phyloP scores from a whole-genome alignment of 2,329 filamentous ascomycete species.

The Aureobasidium sp. region DNA sequence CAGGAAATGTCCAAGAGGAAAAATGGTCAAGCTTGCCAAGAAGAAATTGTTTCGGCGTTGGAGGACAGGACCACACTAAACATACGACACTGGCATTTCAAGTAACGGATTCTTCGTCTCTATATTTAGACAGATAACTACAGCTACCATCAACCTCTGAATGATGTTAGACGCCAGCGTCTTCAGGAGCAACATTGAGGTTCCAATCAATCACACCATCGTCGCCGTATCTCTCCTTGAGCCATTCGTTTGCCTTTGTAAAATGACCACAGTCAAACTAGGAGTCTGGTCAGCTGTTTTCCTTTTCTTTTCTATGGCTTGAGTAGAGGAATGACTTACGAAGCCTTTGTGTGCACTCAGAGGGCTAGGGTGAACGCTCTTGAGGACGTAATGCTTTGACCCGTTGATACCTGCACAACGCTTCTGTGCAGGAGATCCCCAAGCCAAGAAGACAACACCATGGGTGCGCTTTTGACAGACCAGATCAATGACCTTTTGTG shows the following conservation, averaged over 20 bases:
- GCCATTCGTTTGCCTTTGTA: conserved; percentile 76
- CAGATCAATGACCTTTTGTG: conserved; percentile 82
- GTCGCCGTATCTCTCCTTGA: conserved; percentile 69
- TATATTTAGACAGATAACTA: neutral
- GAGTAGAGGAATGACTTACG: conserved; percentile 38
- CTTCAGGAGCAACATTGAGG: conserved; percentile 42
- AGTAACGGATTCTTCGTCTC: neutral
- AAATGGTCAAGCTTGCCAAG: conserved; percentile 1
- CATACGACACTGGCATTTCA: neutral
- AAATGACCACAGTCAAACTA: conserved; percentile 62
- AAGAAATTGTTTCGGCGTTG: neutral
- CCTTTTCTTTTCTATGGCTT: neutral
- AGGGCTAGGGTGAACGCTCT: conserved; percentile 89
- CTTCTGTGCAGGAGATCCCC: conserved; percentile 80
- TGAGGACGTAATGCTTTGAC: conserved; percentile 71
- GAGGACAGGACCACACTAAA: neutral
- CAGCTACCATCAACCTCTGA: neutral
- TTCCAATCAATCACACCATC: conserved; percentile 83
- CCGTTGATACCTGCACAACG: conserved; percentile 67
- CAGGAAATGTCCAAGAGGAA: neutral
- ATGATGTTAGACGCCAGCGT: conserved; percentile 31
- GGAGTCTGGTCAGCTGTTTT: neutral
- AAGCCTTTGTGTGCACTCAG: conserved; percentile 77
- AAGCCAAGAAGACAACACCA: conserved; percentile 92
- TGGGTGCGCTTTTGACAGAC: conserved; percentile 68